Conservation (phyloP, 2,329 filamentous ascomycete species). For the Hirsutella thompsonii region DNA sequence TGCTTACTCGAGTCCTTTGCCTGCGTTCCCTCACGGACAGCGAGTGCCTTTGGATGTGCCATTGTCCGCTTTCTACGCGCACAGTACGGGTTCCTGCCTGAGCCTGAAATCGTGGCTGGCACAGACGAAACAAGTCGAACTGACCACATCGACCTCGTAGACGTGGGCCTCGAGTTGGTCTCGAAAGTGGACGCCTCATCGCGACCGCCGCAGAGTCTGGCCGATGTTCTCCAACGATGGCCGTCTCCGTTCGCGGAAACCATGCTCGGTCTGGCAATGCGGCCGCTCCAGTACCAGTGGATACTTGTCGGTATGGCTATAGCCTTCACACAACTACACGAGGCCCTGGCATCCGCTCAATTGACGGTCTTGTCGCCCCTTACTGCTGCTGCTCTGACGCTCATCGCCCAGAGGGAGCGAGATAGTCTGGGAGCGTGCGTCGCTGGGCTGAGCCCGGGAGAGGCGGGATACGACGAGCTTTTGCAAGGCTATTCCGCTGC, state of each 20-base stretch:
- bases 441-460: not conserved
- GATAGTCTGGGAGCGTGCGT: not conserved
- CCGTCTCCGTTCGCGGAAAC: conserved; percentile 2
- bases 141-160: conserved; percentile 1
- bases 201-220: not conserved
- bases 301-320: conserved; percentile 1
- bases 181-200: not conserved
- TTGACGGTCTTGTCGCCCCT: not conserved
- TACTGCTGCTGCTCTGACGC: not conserved
- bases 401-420: not conserved
- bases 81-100: conserved; percentile 3
- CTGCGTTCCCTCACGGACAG: conserved; percentile 2
- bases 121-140: conserved; percentile 4
- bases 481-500: not conserved
- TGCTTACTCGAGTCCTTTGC: conserved; percentile 4
- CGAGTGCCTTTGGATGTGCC: not conserved
- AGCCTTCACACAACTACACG: conserved; percentile 1
- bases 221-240: conserved; percentile 1
- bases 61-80: conserved; percentile 4
- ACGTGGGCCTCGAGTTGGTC: conserved; percentile 1
- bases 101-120: conserved; percentile 3
- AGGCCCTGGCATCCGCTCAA: not conserved
- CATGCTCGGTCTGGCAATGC: conserved; percentile 1
- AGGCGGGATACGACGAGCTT: not conserved
- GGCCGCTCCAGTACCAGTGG: not conserved